Evolutionary conservation across 352 stramenopile genomes (phyloP), one percentile per base, ranked within the genome.

Genomic region (Blastocystis sp.): DNA sequence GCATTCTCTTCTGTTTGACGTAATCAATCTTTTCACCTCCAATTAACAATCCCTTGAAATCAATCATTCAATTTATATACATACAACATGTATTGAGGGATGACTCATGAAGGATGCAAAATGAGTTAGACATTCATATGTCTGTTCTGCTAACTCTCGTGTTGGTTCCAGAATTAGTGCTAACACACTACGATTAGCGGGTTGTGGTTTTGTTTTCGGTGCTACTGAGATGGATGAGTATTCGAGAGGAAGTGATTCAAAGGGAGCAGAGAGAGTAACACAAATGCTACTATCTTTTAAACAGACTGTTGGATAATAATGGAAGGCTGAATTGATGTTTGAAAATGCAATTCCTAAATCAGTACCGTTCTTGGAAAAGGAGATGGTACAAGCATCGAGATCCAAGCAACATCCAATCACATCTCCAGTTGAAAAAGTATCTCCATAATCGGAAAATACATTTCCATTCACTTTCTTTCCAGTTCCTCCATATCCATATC

Each of bases 141-240:
- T 99, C 91, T 99, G 97, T 90, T 98, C 94, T 37, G 97, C 97
- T 54, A 99, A 92, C 89, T 99, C 97, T 90, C 97, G 95, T 39
- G 96, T 99, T 12, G 97, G 97, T 46, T 95, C 95, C 56, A 99
- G 92, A 88, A 99, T 97, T 65, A 99, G 90, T 46, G 95, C 95
- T 93, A 88, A 27, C 7, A 80, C 19, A 63, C 21, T 63, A 9
- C 69, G 69, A 16, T 24, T 21, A 6, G 37, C 1, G 19, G 69
- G 24, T 5, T 12, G 12, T 42, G 21, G 16, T 7, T 21, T 6
- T 19, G n/a, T 61, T 27, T 59, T 27, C 43, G 61, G 24, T 51
- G 11, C 1, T 56, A n/a, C 3, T 4, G 65, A 49, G 54, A 51
- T 52, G 7, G 65, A 49, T 12, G 65, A 77, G 39, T 19, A 51